phyloP scores from a whole-genome alignment of 768 basidiomycete genomes.

The Chalciporus piperatus region DNA sequence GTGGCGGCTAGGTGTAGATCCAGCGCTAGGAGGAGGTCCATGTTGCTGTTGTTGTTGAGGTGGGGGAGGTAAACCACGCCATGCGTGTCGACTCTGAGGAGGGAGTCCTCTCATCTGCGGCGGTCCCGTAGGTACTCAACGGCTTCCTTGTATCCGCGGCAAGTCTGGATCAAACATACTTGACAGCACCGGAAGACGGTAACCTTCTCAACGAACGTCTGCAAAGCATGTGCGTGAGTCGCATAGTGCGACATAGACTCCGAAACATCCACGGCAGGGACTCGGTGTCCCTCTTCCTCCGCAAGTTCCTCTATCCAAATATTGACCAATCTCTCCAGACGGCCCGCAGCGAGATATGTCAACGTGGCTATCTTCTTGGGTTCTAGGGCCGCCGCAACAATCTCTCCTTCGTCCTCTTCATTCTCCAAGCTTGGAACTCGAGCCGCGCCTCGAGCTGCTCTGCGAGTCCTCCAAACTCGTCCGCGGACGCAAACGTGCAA shows the following conservation, averaged over 20 bases:
- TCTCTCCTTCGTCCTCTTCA: slow-evolving; percentile 40
- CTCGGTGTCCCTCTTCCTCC: slow-evolving; percentile 72
- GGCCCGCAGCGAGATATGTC: slow-evolving; percentile 89
- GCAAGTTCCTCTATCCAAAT: slow-evolving; percentile 90
- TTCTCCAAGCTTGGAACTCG: slow-evolving; percentile 76
- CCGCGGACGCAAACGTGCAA: slow-evolving; percentile 85
- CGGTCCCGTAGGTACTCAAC: too few species aligned
- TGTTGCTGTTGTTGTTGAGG: too few species aligned
- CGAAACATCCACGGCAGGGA: slow-evolving; percentile 37
- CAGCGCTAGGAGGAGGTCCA: too few species aligned
- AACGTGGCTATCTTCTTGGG: slow-evolving; percentile 86
- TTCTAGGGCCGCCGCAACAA: slow-evolving; percentile 34
- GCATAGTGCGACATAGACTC: slow-evolving; percentile 61
- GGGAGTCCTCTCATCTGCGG: too few species aligned
- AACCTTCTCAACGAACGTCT: slow-evolving; percentile 95
- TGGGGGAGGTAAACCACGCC: too few species aligned
- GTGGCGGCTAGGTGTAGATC: too few species aligned
- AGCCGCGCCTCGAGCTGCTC: slow-evolving; percentile 91
- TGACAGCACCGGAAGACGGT: slow-evolving; percentile 88
- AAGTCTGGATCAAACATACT: slow-evolving; percentile 71
- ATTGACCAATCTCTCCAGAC: slow-evolving; percentile 80
- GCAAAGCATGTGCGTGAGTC: slow-evolving; percentile 80
- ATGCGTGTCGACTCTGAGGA: too few species aligned
- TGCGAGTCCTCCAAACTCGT: slow-evolving; percentile 83
- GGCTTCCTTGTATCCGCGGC: slow-evolving; percentile 40